Conservation (phyloP, 2,329 filamentous ascomycete genomes). For the Ceratocystis albifundus region DNA sequence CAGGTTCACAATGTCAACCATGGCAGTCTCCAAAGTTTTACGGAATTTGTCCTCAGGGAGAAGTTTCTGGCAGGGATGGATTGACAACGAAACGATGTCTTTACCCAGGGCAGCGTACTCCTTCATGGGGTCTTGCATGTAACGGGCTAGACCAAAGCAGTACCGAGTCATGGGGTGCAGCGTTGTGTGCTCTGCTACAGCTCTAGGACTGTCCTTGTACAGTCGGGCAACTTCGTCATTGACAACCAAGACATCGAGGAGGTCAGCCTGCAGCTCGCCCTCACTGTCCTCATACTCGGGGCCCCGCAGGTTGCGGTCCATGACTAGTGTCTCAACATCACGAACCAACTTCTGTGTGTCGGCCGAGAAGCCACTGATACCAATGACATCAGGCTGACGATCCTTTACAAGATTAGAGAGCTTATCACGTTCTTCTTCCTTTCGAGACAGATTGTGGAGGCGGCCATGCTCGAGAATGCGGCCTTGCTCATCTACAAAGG, state of each 20-base stretch:
- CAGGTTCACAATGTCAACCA: constrained; percentile 97
- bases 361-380: constrained; percentile 75
- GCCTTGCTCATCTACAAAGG: constrained; percentile 87
- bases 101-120: constrained; percentile 89
- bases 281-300: constrained; percentile 72
- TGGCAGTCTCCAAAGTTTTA: constrained; percentile 81
- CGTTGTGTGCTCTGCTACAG: constrained; percentile 66
- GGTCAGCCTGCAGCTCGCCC: constrained; percentile 64
- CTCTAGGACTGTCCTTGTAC: constrained; percentile 82
- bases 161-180: constrained; percentile 72
- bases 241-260: constrained; percentile 77
- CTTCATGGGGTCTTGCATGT: constrained; percentile 90
- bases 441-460: constrained; percentile 64
- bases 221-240: constrained; percentile 96
- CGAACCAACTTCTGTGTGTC: constrained; percentile 76
- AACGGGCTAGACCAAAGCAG: constrained; percentile 77
- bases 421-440: constrained; percentile 52
- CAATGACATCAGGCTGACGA: constrained; percentile 79
- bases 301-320: constrained; percentile 63
- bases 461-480: constrained; percentile 81
- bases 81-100: constrained; percentile 74
- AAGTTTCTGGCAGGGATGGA: constrained; percentile 81
- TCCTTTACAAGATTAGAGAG: constrained; percentile 71
- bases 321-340: constrained; percentile 67
- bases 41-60: constrained; percentile 77